Base-by-base conservation (phyloP, 2,329 filamentous ascomycete species). In the Sporothrix globosa region DNA sequence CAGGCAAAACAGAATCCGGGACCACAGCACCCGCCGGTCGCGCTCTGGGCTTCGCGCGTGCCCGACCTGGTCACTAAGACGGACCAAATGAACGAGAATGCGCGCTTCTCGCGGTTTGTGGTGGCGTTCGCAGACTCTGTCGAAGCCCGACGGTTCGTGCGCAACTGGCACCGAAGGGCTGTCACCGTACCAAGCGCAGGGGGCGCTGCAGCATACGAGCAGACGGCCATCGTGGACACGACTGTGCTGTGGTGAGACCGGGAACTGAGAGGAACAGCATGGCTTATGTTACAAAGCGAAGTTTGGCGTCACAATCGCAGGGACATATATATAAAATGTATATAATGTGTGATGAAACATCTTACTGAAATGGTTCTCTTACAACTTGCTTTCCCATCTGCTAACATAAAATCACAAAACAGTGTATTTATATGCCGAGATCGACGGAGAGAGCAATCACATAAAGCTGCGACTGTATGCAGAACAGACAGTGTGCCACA, bases 51-150 rank as follows among this genome's bases (percentile, higher is more conserved):
- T 3, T 44, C 70, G 17, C 69, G 69, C 24, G 52, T 74, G 41
- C 72, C 73, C 17, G 61, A 60, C n/a, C 69, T 70, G 60, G 50
- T n/a, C 27, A 58, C 21, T 66, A 73, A 72, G 66, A 74, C 67
- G n/a, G 71, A 67, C 73, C 73, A 75, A 10, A 78, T 79, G 76
- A 76, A 78, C 70, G 76, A 80, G 52, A 74, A 65, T 5, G 71
- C 60, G 0, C 81, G 80, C 75, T 82, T 78, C 69, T 74, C 76
- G 48, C 79, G 85, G 53, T 87, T 87, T 79, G 79, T 90, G 17
- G 74, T 90, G 27, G 82, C 84, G 4, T 89, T 91, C 72, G 76
- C 81, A 17, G 84, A 85, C n/a, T 80, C 83, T 66, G 79, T 80
- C 11, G 86, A 87, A 72, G 87, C 87, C 24, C 82, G 81, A 69